A percentile compares a stretch with the other conserved stretches of the same genome.
phyloP scores from a whole-genome alignment of 2,329 filamentous ascomycete genomes.

The Alternaria atra region DNA sequence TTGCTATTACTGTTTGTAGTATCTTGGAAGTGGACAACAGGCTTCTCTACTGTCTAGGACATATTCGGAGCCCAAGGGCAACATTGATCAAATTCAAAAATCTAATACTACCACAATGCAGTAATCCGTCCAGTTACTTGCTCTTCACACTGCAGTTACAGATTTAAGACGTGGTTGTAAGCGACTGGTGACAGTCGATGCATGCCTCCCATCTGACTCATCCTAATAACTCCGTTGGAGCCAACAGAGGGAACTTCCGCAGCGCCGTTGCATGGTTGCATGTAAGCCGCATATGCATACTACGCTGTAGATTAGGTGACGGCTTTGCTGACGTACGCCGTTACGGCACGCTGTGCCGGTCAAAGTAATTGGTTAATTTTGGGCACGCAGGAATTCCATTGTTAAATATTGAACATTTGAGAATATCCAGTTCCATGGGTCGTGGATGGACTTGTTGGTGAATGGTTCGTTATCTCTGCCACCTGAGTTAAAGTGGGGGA shows the following conservation, averaged over 20 bases:
- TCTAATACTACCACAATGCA: background rate
- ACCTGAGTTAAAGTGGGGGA: background rate
- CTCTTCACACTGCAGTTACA: background rate
- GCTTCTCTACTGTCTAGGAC: slow-evolving; percentile 4
- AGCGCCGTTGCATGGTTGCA: slow-evolving; percentile 3
- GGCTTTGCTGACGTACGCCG: slow-evolving; percentile 20
- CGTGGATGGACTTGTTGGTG: background rate
- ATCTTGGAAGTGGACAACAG: slow-evolving; percentile 7
- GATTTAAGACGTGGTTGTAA: background rate
- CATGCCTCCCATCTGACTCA: slow-evolving; percentile 9
- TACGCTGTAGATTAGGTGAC: slow-evolving; percentile 7
- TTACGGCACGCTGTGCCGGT: background rate
- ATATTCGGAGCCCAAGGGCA: background rate
- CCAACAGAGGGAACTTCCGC: slow-evolving; percentile 4
- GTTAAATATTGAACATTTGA: background rate
- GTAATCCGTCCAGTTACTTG: background rate
- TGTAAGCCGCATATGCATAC: slow-evolving; percentile 15
- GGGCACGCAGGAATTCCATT: background rate
- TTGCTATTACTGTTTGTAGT: background rate
- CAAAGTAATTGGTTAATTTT: background rate
- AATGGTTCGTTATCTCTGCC: background rate
- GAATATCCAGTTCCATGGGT: slow-evolving; percentile 1
- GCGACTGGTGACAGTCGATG: background rate
- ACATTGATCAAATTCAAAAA: background rate
- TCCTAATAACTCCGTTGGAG: slow-evolving; percentile 2